Percentiles rank a stretch among this genome's conserved stretches.
Evolutionary conservation across 176 grass and related monocot genomes (phyloP).

Genomic region (Lolium rigidum): DNA sequence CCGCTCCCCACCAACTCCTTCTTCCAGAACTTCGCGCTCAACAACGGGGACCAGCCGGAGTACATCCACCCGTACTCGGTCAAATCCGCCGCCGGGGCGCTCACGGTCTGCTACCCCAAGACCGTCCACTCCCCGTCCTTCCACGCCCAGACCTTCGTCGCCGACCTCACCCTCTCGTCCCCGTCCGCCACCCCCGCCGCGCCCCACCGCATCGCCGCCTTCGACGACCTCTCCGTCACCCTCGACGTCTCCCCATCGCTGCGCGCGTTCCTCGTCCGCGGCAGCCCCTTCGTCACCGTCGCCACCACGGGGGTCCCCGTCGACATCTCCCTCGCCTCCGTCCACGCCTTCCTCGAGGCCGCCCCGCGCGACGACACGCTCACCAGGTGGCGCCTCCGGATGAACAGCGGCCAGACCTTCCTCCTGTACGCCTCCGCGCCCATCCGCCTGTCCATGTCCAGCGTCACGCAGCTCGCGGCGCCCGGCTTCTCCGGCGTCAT

Average conservation of each 20-base stretch:
- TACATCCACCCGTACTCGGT: slow-evolving; percentile 94
- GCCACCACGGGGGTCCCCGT: slow-evolving; percentile 32
- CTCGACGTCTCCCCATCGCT: slow-evolving; percentile 74
- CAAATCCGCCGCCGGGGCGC: slow-evolving; percentile 55
- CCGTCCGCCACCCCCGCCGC: slow-evolving; percentile 21
- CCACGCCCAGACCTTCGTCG: slow-evolving; percentile 79
- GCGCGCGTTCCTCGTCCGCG: slow-evolving; percentile 78
- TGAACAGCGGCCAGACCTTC: slow-evolving; percentile 93
- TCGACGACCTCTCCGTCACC: slow-evolving; percentile 91
- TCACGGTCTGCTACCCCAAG: slow-evolving; percentile 77
- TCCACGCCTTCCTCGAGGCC: slow-evolving; percentile 79
- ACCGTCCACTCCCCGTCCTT: slow-evolving; percentile 62
- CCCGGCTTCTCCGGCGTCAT: slow-evolving; percentile 60
- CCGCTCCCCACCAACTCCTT: slow-evolving; percentile 95
- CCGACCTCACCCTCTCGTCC: slow-evolving; percentile 76
- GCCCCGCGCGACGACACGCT: slow-evolving; percentile 42
- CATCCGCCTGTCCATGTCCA: slow-evolving; percentile 53
- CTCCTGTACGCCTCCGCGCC: slow-evolving; percentile 78
- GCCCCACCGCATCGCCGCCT: slow-evolving; percentile 61
- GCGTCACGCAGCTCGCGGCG: slow-evolving; percentile 54
- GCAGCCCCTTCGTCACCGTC: slow-evolving; percentile 80
- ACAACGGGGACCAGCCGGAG: slow-evolving; percentile 92
- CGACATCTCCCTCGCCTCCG: slow-evolving; percentile 64
- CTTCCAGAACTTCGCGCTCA: slow-evolving; percentile 94
- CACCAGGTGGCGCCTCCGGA: slow-evolving; percentile 72